Evolutionary conservation across 2,329 filamentous ascomycete species (phyloP), one percentile per base, ranked within the genome.

Genomic region (Cryoendolithus antarcticus): DNA sequence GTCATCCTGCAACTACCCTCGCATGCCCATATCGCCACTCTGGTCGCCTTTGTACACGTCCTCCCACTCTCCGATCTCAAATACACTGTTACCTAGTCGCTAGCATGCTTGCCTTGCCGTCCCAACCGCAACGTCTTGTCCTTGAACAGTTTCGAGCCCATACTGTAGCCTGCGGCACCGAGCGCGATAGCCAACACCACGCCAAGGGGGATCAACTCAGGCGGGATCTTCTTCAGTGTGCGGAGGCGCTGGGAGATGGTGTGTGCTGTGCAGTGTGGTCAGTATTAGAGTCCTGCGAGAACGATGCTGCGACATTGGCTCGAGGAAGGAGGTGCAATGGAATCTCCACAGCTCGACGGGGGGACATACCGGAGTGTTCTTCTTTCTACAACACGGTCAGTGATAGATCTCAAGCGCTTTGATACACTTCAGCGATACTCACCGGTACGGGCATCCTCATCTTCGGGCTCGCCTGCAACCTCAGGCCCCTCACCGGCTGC

Each of bases 191-290:
- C 76, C 58, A 96, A 80, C 65, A 96, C 91, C 53, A 91, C 68
- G 63, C 88, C 88, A 55, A 98, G 81, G 59, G 91, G 91, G 54
- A 88, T 77, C 75, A 98, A 74, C 74, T 98, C 91, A 53, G 86
- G 78, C 53, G 91, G 91, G 60, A 96, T 82, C 68, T 80, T 79
- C 75, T 82, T 88, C 59, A 95, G 73, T 62, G 78, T 81, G 62
- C 88, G 83, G 57, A 98, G 73, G 62, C 89, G 85, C 72, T 96
- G 91, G 51, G 89, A 94, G 66, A 96, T 78, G 57, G 89, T 95
- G 71, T 96, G 91, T 62, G 86, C 91, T 98, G 15, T 39, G 21
- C 12, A 28, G 15, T 27, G 7, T 27, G 24, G 24, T 27, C 24
- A 27, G 24, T 27, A 27, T 27, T 27, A 8, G 24, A 27, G 24